Conservation (phyloP, 148 eudicot genomes). For the Talinum fruticosum region DNA sequence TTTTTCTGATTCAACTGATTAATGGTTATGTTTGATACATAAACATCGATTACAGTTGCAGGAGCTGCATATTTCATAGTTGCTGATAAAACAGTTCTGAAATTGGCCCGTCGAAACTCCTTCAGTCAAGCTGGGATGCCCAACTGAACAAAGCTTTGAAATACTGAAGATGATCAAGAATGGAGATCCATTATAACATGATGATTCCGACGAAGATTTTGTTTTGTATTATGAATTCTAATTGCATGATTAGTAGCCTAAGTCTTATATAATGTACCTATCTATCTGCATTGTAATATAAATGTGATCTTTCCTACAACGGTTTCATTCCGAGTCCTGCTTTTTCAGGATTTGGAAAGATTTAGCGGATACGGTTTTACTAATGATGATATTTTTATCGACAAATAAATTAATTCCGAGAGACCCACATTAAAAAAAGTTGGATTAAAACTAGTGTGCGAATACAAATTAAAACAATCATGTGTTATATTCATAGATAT, state of each 20-base stretch:
- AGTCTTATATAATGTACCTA: not conserved
- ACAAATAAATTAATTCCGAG: too few species aligned
- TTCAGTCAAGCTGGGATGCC: slow-evolving; percentile 35
- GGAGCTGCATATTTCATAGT: slow-evolving; percentile 87
- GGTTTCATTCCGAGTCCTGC: too few species aligned
- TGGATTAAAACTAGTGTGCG: too few species aligned
- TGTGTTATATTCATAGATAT: too few species aligned
- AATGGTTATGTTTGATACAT: not conserved
- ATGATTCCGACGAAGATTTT: not conserved
- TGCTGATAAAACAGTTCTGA: slow-evolving; percentile 85
- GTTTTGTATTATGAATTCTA: not conserved
- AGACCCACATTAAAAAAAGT: too few species aligned
- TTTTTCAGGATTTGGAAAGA: too few species aligned
- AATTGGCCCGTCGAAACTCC: slow-evolving; percentile 72
- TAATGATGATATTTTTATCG: too few species aligned
- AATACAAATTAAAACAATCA: too few species aligned
- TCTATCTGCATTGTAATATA: not conserved
- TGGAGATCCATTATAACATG: not conserved
- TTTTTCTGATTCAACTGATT: not conserved
- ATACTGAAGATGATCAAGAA: not conserved
- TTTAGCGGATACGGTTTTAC: too few species aligned
- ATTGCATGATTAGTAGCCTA: not conserved
- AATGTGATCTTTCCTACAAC: too few species aligned
- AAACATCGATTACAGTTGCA: slow-evolving; percentile 29
- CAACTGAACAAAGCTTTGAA: not conserved